phyloP scores from a whole-genome alignment of 2,329 filamentous ascomycete species.

The Colletotrichum somersetense region DNA sequence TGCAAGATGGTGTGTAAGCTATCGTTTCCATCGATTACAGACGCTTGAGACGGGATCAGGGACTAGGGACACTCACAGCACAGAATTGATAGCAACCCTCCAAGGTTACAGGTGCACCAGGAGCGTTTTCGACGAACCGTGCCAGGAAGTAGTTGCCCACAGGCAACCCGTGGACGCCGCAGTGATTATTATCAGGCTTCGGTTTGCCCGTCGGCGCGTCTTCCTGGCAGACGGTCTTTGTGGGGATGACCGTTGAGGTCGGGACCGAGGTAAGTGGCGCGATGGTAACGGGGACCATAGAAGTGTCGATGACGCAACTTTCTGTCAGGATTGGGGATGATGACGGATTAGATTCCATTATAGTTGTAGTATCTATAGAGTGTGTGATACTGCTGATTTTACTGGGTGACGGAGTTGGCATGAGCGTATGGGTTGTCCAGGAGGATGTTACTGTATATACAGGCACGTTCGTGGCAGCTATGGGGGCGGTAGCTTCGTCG shows the following conservation, averaged over 20 bases:
- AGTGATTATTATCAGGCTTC: slow-evolving; percentile 49
- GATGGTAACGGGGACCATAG: slow-evolving; percentile 49
- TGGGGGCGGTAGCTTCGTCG: background rate
- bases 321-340: slow-evolving; percentile 12
- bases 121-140: slow-evolving; percentile 53
- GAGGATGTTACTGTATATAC: background rate
- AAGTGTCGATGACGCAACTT: slow-evolving; percentile 51
- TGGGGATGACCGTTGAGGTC: slow-evolving; percentile 46
- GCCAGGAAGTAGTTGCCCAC: slow-evolving; percentile 54
- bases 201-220: slow-evolving; percentile 50
- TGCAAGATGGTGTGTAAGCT: slow-evolving; percentile 30
- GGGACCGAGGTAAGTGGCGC: slow-evolving; percentile 46
- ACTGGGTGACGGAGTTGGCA: slow-evolving; percentile 22
- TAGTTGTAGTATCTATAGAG: slow-evolving; percentile 32
- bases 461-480: background rate
- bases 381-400: slow-evolving; percentile 1
- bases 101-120: slow-evolving; percentile 51
- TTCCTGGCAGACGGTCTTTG: slow-evolving; percentile 50
- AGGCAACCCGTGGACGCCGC: slow-evolving; percentile 54
- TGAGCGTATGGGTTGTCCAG: slow-evolving; percentile 16
- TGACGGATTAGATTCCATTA: background rate
- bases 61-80: slow-evolving; percentile 46
- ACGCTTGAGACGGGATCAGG: background rate
- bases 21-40: no score
- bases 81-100: slow-evolving; percentile 60